These are phyloP conservation scores for Chaetomiaceae sp. DNA, from an alignment of 2,329 filamentous ascomycete genomes.

Conservation along the genomic window DNA sequence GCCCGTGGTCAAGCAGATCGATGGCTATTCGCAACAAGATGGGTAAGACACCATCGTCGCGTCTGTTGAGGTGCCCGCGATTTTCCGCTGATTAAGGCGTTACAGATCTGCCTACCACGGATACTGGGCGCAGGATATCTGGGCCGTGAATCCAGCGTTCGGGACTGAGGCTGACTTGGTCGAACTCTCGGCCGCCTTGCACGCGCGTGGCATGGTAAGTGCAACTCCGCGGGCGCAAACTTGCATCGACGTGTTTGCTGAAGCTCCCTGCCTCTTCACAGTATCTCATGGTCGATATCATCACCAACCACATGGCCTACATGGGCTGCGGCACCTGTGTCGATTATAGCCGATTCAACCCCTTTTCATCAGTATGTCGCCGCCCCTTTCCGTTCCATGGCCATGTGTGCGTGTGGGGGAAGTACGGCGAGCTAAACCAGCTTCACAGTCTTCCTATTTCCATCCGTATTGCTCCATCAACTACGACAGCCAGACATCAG, in stretches of 20 bases:
- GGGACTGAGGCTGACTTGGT: conserved; percentile 46
- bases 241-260: not conserved
- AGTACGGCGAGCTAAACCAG: not conserved
- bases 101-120: conserved; percentile 41
- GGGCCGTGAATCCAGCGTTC: conserved; percentile 45
- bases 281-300: conserved; percentile 58
- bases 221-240: not conserved
- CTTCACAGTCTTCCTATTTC: conserved; percentile 39
- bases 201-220: conserved; percentile 47
- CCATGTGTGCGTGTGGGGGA: not conserved
- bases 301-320: conserved; percentile 54
- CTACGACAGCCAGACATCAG: conserved; percentile 41
- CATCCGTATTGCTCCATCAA: conserved; percentile 51
- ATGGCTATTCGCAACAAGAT: conserved; percentile 35
- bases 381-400: not conserved
- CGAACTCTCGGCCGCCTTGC: conserved; percentile 45
- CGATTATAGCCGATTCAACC: conserved; percentile 49
- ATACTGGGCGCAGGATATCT: conserved; percentile 50
- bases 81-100: not conserved
- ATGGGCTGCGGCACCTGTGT: conserved; percentile 42
- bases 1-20: conserved; percentile 39
- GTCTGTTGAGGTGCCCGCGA: not conserved
- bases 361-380: conserved; percentile 46
- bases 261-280: not conserved
- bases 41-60: conserved; percentile 27